These are phyloP conservation scores for Bjerkandera adusta DNA, from an alignment of 1,284 basidiomycete genomes.

Conservation along the genomic window DNA sequence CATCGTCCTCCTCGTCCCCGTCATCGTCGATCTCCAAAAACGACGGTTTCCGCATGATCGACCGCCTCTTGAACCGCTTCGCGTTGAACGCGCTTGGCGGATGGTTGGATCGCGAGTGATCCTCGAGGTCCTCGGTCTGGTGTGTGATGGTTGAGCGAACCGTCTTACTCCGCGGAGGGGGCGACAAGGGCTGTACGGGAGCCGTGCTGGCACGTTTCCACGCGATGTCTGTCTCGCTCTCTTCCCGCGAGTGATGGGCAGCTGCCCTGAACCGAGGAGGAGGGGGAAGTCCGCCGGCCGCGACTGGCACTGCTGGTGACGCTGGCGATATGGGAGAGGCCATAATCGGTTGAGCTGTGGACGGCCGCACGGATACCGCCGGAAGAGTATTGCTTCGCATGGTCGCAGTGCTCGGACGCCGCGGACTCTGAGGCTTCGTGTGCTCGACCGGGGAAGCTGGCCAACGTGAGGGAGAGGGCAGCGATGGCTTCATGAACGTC, in stretches of 20 bases:
- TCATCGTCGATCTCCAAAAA: slow-evolving; percentile 68
- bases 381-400: background rate
- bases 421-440: background rate
- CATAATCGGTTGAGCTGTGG: slow-evolving; percentile 28
- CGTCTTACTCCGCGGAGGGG: slow-evolving; percentile 30
- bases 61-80: slow-evolving; percentile 27
- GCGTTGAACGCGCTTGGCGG: slow-evolving; percentile 30
- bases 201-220: slow-evolving; percentile 29
- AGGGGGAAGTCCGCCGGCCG: slow-evolving; percentile 31
- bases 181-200: slow-evolving; percentile 35
- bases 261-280: slow-evolving; percentile 32
- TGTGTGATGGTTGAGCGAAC: slow-evolving; percentile 14
- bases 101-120: slow-evolving; percentile 14
- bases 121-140: slow-evolving; percentile 13
- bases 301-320: slow-evolving; percentile 21
- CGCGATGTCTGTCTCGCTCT: slow-evolving; percentile 8
- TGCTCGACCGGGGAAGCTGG: slow-evolving; percentile 7
- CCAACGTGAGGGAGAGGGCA: slow-evolving; percentile 1
- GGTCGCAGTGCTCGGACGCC: background rate
- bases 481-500: background rate
- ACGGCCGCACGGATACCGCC: slow-evolving; percentile 23
- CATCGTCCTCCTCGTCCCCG: slow-evolving; percentile 34
- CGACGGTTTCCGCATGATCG: slow-evolving; percentile 62
- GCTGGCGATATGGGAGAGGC: slow-evolving; percentile 18
- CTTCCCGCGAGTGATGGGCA: slow-evolving; percentile 18